phyloP scores from a whole-genome alignment of 2,329 filamentous ascomycete genomes.

The Cercospora nicotianae region DNA sequence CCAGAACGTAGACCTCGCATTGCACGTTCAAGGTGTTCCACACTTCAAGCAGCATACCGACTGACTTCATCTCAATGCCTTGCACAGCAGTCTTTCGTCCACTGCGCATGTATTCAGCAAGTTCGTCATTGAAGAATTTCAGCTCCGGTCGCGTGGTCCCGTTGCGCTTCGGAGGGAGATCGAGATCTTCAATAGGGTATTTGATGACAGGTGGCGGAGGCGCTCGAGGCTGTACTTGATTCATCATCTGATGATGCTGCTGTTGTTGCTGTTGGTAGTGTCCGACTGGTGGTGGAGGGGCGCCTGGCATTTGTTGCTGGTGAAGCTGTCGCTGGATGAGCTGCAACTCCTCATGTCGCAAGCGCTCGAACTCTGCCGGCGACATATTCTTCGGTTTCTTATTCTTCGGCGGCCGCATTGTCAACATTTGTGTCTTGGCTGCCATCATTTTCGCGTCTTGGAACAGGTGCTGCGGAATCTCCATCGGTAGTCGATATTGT shows the following conservation, averaged over 20 bases:
- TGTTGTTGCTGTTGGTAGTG: conserved; percentile 36
- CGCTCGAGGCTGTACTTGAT: conserved; percentile 40
- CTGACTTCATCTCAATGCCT: conserved; percentile 75
- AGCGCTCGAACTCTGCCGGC: conserved; percentile 25
- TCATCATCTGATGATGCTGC: conserved; percentile 21
- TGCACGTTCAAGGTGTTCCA: conserved; percentile 99
- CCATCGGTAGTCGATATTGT: conserved; percentile 81
- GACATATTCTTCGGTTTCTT: conserved; percentile 29
- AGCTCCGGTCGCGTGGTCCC: conserved; percentile 69
- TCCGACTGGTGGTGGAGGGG: conserved; percentile 24
- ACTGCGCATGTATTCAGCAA: conserved; percentile 37
- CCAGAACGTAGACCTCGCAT: conserved; percentile 87
- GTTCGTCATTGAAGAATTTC: conserved; percentile 67
- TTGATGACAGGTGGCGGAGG: conserved; percentile 76
- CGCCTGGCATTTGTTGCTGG: conserved; percentile 40
- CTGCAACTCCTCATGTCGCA: conserved; percentile 27
- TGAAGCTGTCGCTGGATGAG: conserved; percentile 24
- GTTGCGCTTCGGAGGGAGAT: conserved; percentile 67
- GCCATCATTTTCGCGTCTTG: conserved; percentile 67
- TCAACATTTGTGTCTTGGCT: conserved; percentile 31
- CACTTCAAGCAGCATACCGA: conserved; percentile 82
- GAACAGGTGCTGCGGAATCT: conserved; percentile 77
- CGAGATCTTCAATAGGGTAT: conserved; percentile 93
- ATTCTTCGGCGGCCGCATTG: conserved; percentile 28
- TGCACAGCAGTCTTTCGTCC: conserved; percentile 44